Base-by-base conservation (phyloP, 2,329 filamentous ascomycete species). In the Trichoderma sp. region DNA sequence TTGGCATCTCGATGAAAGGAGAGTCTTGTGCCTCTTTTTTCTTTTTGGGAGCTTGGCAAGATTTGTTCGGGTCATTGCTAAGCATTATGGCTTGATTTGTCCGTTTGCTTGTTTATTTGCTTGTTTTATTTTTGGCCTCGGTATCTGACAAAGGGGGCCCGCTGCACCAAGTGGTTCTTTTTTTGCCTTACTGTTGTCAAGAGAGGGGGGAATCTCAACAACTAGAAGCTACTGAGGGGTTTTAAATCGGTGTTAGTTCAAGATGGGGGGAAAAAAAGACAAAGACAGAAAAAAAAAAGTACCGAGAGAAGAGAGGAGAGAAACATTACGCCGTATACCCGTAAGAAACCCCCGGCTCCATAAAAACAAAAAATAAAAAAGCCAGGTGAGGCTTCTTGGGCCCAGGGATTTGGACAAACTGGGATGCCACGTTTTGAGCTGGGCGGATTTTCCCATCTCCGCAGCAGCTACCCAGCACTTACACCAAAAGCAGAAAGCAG, bases 241-340 rank as follows among this genome's bases (percentile, higher is more conserved):
- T 67, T 66, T 66, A 39, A 57, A 50, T 32, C 30, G 47, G 47
- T 64, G 62, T 64, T 50, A 64, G 62, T 64, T 53, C 34, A 50
- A 64, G 62, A 64, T 50, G 28, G 62, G n/a, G 43, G 43, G 43
- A 23, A 50, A 26, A 55, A 34, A 50, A 47, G 12, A 57, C 17
- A 55, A 67, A 3, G 30, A 57, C 23, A 23, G 26, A 67, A 67
- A 67, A 66, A 65, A 55, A 67, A 34, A 15, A 55, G 63, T 20
- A 39, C 63, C 30, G 47, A 50, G 47, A 66, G 47, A 55, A 55
- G 26, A 20, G 23, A 36, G 17, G 58, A 53, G 47, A 53, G 36
- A 66, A 30, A 23, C 34, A 66, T 64, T 64, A 64, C 61, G 26
- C 61, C 61, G 61, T 34, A 65, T 65, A 23, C 43, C 47, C 43